phyloP scores from a whole-genome alignment of 164 flowering plant genomes.

The Hamamelis virginiana region DNA sequence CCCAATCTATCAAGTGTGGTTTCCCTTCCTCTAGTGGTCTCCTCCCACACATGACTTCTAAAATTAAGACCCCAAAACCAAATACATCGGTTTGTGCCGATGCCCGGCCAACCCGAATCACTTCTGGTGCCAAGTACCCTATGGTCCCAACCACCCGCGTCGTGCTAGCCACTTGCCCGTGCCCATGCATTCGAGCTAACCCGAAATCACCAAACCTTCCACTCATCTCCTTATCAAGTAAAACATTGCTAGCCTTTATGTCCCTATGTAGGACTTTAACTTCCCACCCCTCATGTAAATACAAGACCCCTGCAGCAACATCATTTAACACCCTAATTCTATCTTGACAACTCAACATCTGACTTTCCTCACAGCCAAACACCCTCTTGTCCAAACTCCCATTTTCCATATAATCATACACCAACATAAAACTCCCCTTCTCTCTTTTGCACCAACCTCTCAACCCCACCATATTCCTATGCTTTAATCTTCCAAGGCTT shows the following conservation, averaged over 20 bases:
- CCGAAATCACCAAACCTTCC: conserved; percentile 74
- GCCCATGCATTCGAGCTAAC: conserved; percentile 58
- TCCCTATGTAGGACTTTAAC: conserved; percentile 62
- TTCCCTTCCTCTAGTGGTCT: conserved; percentile 60
- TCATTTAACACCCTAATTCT: conserved; percentile 49
- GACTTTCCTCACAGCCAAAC: conserved; percentile 39
- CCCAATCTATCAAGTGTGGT: conserved; percentile 48
- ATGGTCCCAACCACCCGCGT: conserved; percentile 64
- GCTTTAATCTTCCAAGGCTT: conserved; percentile 64
- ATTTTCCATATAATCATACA: conserved; percentile 72
- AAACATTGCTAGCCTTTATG: conserved; percentile 71
- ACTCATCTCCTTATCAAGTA: conserved; percentile 65
- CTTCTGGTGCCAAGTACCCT: conserved; percentile 71
- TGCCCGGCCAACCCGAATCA: conserved; percentile 50
- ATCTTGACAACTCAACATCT: conserved; percentile 40
- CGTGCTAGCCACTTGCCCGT: conserved; percentile 41
- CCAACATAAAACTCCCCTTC: conserved; percentile 47
- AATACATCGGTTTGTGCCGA: conserved; percentile 58
- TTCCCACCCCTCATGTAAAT: conserved; percentile 75
- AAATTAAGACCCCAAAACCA: conserved; percentile 53
- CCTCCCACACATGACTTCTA: conserved; percentile 67
- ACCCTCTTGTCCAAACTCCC: conserved; percentile 66
- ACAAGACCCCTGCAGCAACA: conserved; percentile 59
- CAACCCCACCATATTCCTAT: conserved; percentile 60
- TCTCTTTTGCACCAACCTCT: conserved; percentile 77